Base-by-base conservation (phyloP, 2,329 filamentous ascomycete species). In the Trichoderma pleuroti region DNA sequence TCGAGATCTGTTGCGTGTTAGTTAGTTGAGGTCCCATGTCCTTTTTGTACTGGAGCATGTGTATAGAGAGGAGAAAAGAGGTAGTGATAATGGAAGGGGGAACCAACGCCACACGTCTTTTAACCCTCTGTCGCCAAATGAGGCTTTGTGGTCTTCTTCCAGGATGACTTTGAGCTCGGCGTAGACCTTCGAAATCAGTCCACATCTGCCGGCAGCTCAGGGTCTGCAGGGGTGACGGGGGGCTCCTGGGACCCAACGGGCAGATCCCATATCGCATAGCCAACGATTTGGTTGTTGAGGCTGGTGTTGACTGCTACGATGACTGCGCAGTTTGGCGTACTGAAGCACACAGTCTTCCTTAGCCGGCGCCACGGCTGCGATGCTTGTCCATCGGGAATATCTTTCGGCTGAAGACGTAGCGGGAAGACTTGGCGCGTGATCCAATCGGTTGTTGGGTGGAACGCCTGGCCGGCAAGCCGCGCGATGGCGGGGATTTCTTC, bases 91-190 rank as follows among this genome's bases (percentile, higher is more conserved):
- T 39, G 36, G 59, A 14, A 52, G 16, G 24, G 60, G 56, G 54
- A 36, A 73, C 73, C 54, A 36, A 74, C 73, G 64, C 72, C 72
- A 74, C 9, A 74, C 71, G 21, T 74, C 68, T 21, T 65, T 71
- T 12, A 65, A 42, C 9, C 56, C 72, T 32, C 64, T 68, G 5
- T 73, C 66, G n/a, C 73, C 73, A 59, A 73, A 74, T 0, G 61
- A 34, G 24, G 69, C 62, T 24, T 46, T 46, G 16, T 63, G 54
- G 32, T 73, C 72, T 30, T 70, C 60, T 18, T 61, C 62, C 28
- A 74, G 34, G 3, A 69, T 56, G 9, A 36, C 21, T 9, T 46
- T 63, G 42, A 74, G 30, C 24, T 70, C 66, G 9, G 60, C 69
- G 39, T 68, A 69, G 1, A 68, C 70, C 3, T 56, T 70, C n/a